Base-by-base conservation (phyloP, 148 eudicot genomes). In the Chenopodium berlandieri region DNA sequence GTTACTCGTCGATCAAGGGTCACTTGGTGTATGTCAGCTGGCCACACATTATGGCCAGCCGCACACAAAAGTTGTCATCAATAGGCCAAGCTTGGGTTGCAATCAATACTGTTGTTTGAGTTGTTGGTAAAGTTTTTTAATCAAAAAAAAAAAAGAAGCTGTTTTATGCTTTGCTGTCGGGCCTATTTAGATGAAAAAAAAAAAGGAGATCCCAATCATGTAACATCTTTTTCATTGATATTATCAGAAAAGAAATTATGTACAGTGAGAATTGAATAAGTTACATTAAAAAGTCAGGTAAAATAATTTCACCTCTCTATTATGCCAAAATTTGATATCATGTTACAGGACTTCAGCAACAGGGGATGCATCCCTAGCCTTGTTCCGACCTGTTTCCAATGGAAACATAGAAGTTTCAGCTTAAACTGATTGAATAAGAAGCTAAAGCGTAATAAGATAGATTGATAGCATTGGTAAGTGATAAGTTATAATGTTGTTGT, bases 281-380 rank as follows among this genome's bases (percentile, higher is more conserved):
- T 20, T 73, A 73, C 76, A 40, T 11, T 37, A 23, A 22, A 71
- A 13, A 25, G 22, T 9, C 46, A 1, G 46, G 22, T 17, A 48
- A 9, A 52, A 50, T 20, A 48, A 16, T 23, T 7, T 64, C 27
- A 64, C 10, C 58, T 23, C 58, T n/a, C 7, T 0, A 34, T 12
- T 75, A 75, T 40, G 68, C 54, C 66, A 74, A 13, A 30, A 48
- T 16, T 9, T 7, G 54, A 62, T 14, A n/a, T 62, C 56, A 47
- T 32, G 68, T 65, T 67, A 75, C 71, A 71, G 48, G n/a, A 52
- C 79, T 44, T 72, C 65, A 20, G 79, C 79, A 81, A 48, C 65
- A 66, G 52, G 54, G 23, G 79, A 68, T 68, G 67, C 69, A 72
- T 17, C n/a, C 68, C 60, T 75, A 9, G 40, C 74, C 68, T 75